Percentiles rank a stretch among this genome's conserved stretches.
Evolutionary conservation across 2,329 filamentous ascomycete genomes (phyloP).

Genomic region (Eurotiales sp.): DNA sequence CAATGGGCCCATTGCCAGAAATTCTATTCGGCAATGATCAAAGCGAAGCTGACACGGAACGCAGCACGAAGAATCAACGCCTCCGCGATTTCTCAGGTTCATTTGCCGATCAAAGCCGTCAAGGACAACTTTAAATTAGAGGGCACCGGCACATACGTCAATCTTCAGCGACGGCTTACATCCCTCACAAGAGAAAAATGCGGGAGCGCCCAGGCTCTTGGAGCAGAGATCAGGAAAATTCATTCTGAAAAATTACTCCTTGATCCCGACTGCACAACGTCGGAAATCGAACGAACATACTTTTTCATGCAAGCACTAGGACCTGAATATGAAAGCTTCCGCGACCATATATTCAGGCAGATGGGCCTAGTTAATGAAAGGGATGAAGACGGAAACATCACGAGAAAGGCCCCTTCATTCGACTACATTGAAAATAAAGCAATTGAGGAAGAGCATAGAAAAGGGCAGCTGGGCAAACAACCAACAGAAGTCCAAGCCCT

Average conservation of each 20-base stretch:
- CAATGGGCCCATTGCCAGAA: slow-evolving; percentile 20
- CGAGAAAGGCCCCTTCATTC: neutral
- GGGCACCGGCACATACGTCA: slow-evolving; percentile 10
- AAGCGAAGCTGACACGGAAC: slow-evolving; percentile 5
- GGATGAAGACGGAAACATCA: neutral
- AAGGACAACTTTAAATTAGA: slow-evolving; percentile 11
- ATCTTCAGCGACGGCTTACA: slow-evolving; percentile 6
- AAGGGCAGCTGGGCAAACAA: neutral
- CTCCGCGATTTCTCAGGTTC: slow-evolving; percentile 7
- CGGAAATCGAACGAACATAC: slow-evolving; percentile 9
- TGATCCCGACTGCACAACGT: neutral
- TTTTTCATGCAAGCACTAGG: slow-evolving; percentile 9
- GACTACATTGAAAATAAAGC: slow-evolving; percentile 1
- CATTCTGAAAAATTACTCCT: slow-evolving; percentile 10
- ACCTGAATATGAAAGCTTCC: slow-evolving; percentile 8
- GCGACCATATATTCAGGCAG: slow-evolving; percentile 8
- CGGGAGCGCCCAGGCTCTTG: slow-evolving; percentile 10
- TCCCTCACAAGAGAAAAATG: slow-evolving; percentile 11
- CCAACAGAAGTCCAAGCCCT: neutral
- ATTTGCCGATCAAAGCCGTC: slow-evolving; percentile 8
- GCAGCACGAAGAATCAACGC: slow-evolving; percentile 8
- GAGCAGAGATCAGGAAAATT: slow-evolving; percentile 13
- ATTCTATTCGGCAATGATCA: slow-evolving; percentile 20
- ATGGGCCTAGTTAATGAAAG: neutral
- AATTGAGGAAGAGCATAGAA: slow-evolving; percentile 2